Evolutionary conservation across 2,329 filamentous ascomycete species (phyloP).

Genomic region (Blumeria hordei): DNA sequence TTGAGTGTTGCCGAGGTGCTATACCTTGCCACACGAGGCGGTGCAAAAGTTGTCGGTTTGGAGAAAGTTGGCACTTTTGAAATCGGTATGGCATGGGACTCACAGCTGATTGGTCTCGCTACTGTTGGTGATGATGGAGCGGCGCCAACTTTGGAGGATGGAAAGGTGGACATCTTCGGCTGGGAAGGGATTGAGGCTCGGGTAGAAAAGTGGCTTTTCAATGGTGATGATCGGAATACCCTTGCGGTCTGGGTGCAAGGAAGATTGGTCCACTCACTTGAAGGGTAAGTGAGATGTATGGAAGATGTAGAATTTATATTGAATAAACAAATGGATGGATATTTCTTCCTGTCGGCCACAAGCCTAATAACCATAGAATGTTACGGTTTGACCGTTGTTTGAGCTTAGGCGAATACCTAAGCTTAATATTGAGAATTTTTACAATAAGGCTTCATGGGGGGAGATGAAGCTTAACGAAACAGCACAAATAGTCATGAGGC

Average conservation of each 20-base stretch:
- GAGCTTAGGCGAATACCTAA: no score
- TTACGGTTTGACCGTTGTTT: no score
- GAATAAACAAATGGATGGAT: no score
- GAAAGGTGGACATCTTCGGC: conserved; percentile 70
- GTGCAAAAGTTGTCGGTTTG: conserved; percentile 59
- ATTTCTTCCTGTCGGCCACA: no score
- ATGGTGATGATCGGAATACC: conserved; percentile 81
- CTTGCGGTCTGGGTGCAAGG: conserved; percentile 75
- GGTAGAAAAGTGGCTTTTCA: conserved; percentile 85
- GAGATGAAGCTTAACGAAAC: no score
- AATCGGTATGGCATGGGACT: conserved; percentile 74
- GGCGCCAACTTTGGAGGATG: conserved; percentile 19
- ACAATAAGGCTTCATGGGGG: no score
- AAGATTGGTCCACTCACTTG: conserved; percentile 39
- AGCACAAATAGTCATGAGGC: no score
- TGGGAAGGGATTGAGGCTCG: conserved; percentile 74
- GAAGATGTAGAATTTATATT: no score
- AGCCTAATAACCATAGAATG: no score
- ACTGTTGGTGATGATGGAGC: conserved; percentile 19
- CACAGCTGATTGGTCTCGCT: conserved; percentile 49
- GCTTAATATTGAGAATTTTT: no score
- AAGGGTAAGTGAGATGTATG: no score
- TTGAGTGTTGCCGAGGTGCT: conserved; percentile 68
- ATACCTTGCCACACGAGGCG: conserved; percentile 70
- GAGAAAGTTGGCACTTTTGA: conserved; percentile 58